A percentile compares a stretch with the other conserved stretches of the same genome.
Evolutionary conservation across 768 basidiomycete species (phyloP).

Genomic region (Tricholoma matsutake): DNA sequence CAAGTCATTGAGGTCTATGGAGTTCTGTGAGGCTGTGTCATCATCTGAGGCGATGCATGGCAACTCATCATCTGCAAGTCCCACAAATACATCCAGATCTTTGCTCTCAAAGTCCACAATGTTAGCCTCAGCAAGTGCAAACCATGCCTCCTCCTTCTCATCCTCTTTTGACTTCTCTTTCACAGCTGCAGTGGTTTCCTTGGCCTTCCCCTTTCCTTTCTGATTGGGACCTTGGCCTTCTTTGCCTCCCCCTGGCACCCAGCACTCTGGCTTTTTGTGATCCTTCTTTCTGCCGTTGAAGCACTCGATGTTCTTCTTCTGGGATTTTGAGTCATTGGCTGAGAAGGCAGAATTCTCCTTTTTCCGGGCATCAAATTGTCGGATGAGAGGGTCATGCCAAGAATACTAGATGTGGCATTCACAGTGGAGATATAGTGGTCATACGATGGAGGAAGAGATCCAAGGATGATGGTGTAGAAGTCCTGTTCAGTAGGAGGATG

Average conservation of each 20-base stretch:
- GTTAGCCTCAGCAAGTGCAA: neutral
- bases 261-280: slow-evolving; percentile 23
- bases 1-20: neutral
- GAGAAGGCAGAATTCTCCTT: slow-evolving; percentile 25
- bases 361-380: slow-evolving; percentile 22
- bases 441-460: slow-evolving; percentile 33
- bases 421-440: slow-evolving; percentile 29
- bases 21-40: neutral
- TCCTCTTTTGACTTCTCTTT: slow-evolving; percentile 13
- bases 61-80: neutral
- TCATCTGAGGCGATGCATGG: neutral
- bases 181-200: too few relatives aligned
- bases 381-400: too few relatives aligned
- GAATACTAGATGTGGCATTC: slow-evolving; percentile 20
- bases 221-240: too few relatives aligned
- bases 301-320: slow-evolving; percentile 18
- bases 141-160: slow-evolving; percentile 8
- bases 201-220: neutral
- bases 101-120: slow-evolving; percentile 3
- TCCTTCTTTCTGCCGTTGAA: slow-evolving; percentile 27
- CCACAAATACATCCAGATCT: neutral
- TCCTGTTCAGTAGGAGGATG: slow-evolving; percentile 26
- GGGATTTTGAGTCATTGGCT: slow-evolving; percentile 8
- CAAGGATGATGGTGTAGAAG: slow-evolving; percentile 30
- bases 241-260: slow-evolving; percentile 13